phyloP scores from a whole-genome alignment of 169 alveolate species.

The Cryptosporidium canis region DNA sequence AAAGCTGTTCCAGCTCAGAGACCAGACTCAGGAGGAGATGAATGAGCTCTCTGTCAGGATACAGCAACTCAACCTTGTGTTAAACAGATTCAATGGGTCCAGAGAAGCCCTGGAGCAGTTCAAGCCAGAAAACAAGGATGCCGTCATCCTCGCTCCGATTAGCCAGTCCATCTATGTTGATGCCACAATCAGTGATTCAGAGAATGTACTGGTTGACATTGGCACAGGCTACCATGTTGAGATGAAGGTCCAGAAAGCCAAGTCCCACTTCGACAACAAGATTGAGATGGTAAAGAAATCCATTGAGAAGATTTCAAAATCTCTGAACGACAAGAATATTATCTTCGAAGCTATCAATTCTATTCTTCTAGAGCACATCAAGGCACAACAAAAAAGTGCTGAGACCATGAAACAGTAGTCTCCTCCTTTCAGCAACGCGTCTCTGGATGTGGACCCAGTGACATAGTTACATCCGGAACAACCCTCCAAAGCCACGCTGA shows the following conservation, averaged over 20 bases:
- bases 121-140: slow-evolving; percentile 49
- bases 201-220: slow-evolving; percentile 49
- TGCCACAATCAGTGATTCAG: slow-evolving; percentile 35
- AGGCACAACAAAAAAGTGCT: slow-evolving; percentile 14
- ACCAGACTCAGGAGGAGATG: slow-evolving; percentile 49
- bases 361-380: slow-evolving; percentile 38
- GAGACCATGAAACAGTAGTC: background rate
- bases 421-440: background rate
- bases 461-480: no score
- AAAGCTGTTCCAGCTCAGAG: slow-evolving; percentile 56
- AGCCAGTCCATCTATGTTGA: slow-evolving; percentile 63
- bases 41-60: slow-evolving; percentile 26
- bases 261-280: slow-evolving; percentile 45
- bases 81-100: slow-evolving; percentile 26
- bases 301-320: slow-evolving; percentile 41
- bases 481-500: no score
- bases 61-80: slow-evolving; percentile 39
- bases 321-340: slow-evolving; percentile 34
- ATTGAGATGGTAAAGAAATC: slow-evolving; percentile 56
- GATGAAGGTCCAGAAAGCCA: slow-evolving; percentile 31
- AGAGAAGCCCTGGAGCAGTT: slow-evolving; percentile 45
- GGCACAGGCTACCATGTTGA: slow-evolving; percentile 72
- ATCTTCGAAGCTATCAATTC: slow-evolving; percentile 61
- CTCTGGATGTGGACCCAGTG: no score
- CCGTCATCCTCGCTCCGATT: slow-evolving; percentile 35